A percentile compares a stretch with the other conserved stretches of the same genome.
Evolutionary conservation across 148 eudicot species (phyloP).

Genomic region (Rhododendron ovatum): DNA sequence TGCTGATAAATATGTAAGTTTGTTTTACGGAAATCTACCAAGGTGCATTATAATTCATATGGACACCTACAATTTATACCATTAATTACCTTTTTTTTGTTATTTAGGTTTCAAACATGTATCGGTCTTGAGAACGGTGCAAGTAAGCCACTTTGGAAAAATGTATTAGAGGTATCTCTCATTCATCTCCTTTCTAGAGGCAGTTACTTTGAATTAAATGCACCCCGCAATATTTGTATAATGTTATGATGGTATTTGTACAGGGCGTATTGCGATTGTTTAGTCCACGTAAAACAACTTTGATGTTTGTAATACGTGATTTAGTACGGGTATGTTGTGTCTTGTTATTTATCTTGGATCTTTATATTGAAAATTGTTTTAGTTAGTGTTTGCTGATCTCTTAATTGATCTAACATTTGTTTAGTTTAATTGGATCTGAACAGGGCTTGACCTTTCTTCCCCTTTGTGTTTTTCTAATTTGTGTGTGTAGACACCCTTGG

Average conservation of each 20-base stretch:
- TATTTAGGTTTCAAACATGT: slow-evolving; percentile 88
- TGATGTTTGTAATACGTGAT: slow-evolving; percentile 46
- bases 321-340: not conserved
- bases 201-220: not conserved
- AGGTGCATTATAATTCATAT: not conserved
- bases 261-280: slow-evolving; percentile 97
- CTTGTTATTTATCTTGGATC: not conserved
- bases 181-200: not conserved
- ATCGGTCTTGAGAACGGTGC: slow-evolving; percentile 99
- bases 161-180: slow-evolving; percentile 81
- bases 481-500: slow-evolving; percentile 71
- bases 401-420: not conserved
- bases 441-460: not conserved
- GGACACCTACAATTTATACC: slow-evolving; percentile 4
- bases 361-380: not conserved
- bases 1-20: slow-evolving; percentile 93
- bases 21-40: not conserved
- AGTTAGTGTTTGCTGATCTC: not conserved
- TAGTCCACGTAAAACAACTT: slow-evolving; percentile 94
- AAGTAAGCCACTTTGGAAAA: slow-evolving; percentile 89
- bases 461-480: not conserved
- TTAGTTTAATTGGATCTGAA: not conserved
- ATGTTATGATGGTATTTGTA: not conserved
- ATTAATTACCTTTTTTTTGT: slow-evolving; percentile 2
- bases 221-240: not conserved